Conservation (phyloP, 2,329 filamentous ascomycete species). For the Rhynchosporium secalis region DNA sequence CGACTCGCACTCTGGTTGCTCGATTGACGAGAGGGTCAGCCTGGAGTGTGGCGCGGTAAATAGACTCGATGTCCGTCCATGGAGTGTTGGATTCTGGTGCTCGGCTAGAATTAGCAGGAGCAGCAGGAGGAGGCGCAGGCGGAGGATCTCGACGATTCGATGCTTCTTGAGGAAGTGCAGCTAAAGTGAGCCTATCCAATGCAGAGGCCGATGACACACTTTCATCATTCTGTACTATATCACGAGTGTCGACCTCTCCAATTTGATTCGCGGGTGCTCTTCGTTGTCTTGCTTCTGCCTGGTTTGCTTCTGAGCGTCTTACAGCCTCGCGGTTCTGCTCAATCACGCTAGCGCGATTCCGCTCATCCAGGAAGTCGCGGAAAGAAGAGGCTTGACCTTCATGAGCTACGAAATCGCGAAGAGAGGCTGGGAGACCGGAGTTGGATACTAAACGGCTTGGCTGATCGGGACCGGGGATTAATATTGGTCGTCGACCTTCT, state of each 20-base stretch:
- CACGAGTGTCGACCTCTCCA: constrained; percentile 24
- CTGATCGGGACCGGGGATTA: constrained; percentile 1
- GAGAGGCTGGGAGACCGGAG: constrained; percentile 32
- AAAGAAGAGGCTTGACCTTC: constrained; percentile 37
- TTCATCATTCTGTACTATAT: constrained; percentile 18
- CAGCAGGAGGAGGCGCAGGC: constrained; percentile 37
- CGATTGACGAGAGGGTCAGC: constrained; percentile 29
- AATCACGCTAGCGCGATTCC: constrained; percentile 40
- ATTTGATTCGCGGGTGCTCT: constrained; percentile 30
- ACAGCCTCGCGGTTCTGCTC: constrained; percentile 18
- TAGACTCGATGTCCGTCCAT: constrained; percentile 47
- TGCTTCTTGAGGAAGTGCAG: neutral
- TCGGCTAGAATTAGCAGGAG: constrained; percentile 24
- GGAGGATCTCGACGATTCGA: constrained; percentile 43
- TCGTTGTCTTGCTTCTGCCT: constrained; percentile 33
- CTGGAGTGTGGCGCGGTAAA: constrained; percentile 43
- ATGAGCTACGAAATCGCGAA: constrained; percentile 38
- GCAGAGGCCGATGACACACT: constrained; percentile 33
- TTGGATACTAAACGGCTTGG: constrained; percentile 31
- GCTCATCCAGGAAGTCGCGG: constrained; percentile 39
- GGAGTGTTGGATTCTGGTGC: constrained; percentile 34
- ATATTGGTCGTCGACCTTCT: constrained; percentile 24
- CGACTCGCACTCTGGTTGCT: constrained; percentile 33
- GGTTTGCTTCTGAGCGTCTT: neutral
- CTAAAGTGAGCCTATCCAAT: constrained; percentile 32